Evolutionary conservation across 345 rosid genomes (phyloP), one percentile per base, ranked within the genome.

Genomic region (Eucalyptus camaldulensis): DNA sequence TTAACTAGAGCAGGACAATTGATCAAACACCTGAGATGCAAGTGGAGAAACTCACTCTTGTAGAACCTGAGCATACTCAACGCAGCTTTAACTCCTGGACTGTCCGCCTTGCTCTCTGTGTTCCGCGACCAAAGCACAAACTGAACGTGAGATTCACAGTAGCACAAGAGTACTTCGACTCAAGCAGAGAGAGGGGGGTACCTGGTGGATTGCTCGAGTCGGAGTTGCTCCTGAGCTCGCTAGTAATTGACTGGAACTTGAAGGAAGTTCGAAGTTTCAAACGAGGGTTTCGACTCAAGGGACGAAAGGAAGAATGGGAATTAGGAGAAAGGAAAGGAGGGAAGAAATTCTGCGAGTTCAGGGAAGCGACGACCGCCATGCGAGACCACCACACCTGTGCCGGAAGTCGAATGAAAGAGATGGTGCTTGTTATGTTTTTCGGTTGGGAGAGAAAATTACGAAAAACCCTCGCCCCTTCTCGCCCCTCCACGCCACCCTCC

Each of bases 61-160:
- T 97, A 96, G 94, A 97, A 96, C 90, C 89, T 94, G 37, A 97
- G 97, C 92, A 95, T 81, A 43, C 94, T 93, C 67, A 96, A 88
- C 29, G 99, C 99, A 88, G 94, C 96, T 94, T 92, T 94, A 88
- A 97, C 99, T 90, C 99, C 99, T 37, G 93, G 86, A 90, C 81
- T 94, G 80, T 93, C 89, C 83, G 33, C 92, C 90, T 94, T 95
- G 25, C 89, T 92, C 33, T 88, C 97, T 94, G 92, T 53, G 86
- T 86, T 72, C 19, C 76, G 58, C 37, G 65, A 49, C 31, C n/a
- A 27, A 67, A 31, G 27, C 40, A 65, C 14, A 50, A 65, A n/a
- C 7, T 16, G 22, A 27, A 60, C 80, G 8, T 54, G 72, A 44
- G 51, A 87, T n/a, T 40, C 60, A 27, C 22, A 27, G 87, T 27